phyloP scores from a whole-genome alignment of 2,329 filamentous ascomycete genomes.

The Periconia sp. region DNA sequence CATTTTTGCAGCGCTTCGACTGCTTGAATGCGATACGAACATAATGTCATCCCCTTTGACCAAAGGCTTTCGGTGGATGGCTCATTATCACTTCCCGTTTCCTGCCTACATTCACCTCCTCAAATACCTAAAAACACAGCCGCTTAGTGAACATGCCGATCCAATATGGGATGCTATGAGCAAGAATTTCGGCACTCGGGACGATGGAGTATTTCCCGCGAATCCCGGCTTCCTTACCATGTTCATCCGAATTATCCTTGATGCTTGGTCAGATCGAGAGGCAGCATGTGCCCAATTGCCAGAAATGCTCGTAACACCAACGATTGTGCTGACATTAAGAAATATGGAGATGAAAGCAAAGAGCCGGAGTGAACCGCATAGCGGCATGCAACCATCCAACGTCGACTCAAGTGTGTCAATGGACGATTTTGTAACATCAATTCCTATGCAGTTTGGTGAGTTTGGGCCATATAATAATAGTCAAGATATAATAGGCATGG shows the following conservation, averaged over 20 bases:
- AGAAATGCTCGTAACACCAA: constrained; percentile 14
- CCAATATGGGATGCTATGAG: constrained; percentile 54
- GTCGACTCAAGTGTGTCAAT: neutral
- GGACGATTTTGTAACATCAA: neutral
- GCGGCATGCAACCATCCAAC: neutral
- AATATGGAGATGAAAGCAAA: neutral
- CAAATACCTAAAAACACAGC: constrained; percentile 50
- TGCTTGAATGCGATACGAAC: constrained; percentile 57
- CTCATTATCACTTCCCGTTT: constrained; percentile 55
- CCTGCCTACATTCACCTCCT: constrained; percentile 56
- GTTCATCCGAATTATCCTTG: neutral
- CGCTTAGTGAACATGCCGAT: constrained; percentile 40
- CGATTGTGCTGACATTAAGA: constrained; percentile 39
- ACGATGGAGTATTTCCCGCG: neutral
- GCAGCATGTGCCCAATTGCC: constrained; percentile 12
- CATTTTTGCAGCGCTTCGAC: constrained; percentile 41
- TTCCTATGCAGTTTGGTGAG: too few species aligned
- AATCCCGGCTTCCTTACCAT: neutral
- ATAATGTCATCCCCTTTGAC: constrained; percentile 50
- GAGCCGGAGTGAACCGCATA: neutral
- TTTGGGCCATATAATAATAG: too few species aligned
- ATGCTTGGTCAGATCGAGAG: constrained; percentile 62
- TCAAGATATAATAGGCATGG: too few species aligned
- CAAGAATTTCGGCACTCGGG: constrained; percentile 46
- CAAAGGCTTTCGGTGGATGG: constrained; percentile 52